phyloP scores from a whole-genome alignment of 2,329 filamentous ascomycete genomes.

The Claviceps spartinae region DNA sequence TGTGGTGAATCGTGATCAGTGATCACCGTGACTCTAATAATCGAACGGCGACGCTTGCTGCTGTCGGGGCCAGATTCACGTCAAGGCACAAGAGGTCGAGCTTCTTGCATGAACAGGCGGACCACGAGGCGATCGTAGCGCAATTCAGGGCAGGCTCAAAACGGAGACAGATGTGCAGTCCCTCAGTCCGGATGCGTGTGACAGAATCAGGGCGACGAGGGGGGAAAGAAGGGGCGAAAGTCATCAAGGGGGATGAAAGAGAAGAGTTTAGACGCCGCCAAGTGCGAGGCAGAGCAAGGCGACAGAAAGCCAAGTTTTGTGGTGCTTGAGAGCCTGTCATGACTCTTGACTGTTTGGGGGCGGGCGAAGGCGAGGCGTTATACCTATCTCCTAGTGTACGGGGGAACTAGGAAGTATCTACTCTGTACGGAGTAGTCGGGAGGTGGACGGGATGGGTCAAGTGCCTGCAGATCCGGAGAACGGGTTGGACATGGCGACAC shows the following conservation, averaged over 20 bases:
- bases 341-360: neutral
- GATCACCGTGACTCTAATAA: neutral
- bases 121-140: neutral
- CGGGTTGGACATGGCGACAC: slow-evolving; percentile 4
- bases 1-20: neutral
- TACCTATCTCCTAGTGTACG: neutral
- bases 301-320: neutral
- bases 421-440: neutral
- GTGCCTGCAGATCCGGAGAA: slow-evolving; percentile 13
- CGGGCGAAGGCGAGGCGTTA: neutral
- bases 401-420: neutral
- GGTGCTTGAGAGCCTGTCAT: neutral
- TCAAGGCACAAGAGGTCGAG: neutral
- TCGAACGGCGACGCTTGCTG: slow-evolving; percentile 1
- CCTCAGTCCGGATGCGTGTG: neutral
- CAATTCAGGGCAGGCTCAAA: neutral
- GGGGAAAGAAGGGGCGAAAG: neutral
- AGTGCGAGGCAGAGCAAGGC: slow-evolving; percentile 1
- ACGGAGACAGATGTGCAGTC: neutral
- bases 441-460: slow-evolving; percentile 5
- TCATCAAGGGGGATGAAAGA: neutral
- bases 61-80: neutral
- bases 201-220: neutral
- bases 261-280: neutral
- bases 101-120: slow-evolving; percentile 1